Percentiles rank a stretch among this genome's conserved stretches.
phyloP scores from a whole-genome alignment of 2,329 filamentous ascomycete genomes.

The Botryotinia narcissicola region DNA sequence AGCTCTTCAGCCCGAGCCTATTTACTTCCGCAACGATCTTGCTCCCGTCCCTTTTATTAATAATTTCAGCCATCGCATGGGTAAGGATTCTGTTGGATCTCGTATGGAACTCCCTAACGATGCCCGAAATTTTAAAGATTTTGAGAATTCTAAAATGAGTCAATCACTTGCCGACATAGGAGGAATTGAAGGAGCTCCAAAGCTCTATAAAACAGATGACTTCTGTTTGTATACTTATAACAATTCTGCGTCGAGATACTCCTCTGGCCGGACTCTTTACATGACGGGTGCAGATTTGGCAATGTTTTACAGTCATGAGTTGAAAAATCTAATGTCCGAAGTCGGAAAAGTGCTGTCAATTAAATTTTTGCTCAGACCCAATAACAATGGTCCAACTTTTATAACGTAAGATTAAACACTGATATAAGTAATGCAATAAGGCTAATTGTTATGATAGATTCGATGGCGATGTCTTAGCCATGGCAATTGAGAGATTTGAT shows the following conservation, averaged over 20 bases:
- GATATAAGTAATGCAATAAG: background rate
- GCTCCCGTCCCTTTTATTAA: background rate
- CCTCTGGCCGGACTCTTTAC: conserved; percentile 23
- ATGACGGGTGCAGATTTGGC: conserved; percentile 20
- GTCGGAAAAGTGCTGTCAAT: conserved; percentile 31
- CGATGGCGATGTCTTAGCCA: conserved; percentile 5
- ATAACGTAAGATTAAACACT: conserved; percentile 28
- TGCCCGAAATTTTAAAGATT: background rate
- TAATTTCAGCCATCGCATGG: background rate
- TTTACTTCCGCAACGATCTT: conserved; percentile 22
- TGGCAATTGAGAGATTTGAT: conserved; percentile 17
- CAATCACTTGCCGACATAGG: background rate
- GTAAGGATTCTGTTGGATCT: background rate
- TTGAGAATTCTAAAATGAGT: background rate
- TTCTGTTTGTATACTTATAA: background rate
- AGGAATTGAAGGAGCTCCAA: conserved; percentile 11
- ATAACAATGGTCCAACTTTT: conserved; percentile 23
- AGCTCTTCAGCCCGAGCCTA: conserved; percentile 1
- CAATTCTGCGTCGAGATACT: background rate
- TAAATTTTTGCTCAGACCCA: conserved; percentile 20
- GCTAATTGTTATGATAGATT: conserved; percentile 8
- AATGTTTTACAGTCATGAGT: conserved; percentile 25
- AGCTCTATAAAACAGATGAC: background rate
- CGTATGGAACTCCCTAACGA: conserved; percentile 17
- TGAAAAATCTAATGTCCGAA: conserved; percentile 28